Evolutionary conservation across 2,329 filamentous ascomycete genomes (phyloP).

Genomic region (Chaetoscypha palmicola): DNA sequence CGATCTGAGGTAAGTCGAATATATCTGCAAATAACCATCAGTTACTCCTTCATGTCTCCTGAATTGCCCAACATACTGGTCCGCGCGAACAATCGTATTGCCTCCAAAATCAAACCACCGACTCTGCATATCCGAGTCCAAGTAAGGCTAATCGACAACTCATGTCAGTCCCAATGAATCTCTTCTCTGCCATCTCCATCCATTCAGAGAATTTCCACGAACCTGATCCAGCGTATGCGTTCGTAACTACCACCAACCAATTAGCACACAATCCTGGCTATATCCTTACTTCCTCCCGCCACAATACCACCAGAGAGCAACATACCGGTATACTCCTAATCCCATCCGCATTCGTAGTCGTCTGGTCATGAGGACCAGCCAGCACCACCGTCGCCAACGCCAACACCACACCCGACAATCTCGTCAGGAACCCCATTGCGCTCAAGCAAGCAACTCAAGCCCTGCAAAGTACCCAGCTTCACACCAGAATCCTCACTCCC

Average conservation of each 20-base stretch:
- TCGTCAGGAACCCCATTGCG: slow-evolving; percentile 28
- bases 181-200: no score
- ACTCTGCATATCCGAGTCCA: slow-evolving; percentile 96
- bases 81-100: slow-evolving; percentile 75
- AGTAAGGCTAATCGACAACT: slow-evolving; percentile 66
- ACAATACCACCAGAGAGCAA: slow-evolving; percentile 11
- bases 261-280: no score
- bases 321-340: slow-evolving; percentile 60
- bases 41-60: slow-evolving; percentile 6
- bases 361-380: slow-evolving; percentile 28
- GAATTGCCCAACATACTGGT: slow-evolving; percentile 46
- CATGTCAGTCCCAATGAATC: neutral
- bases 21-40: slow-evolving; percentile 52
- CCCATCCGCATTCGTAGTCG: slow-evolving; percentile 35
- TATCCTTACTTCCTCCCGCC: no score
- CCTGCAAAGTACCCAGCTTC: slow-evolving; percentile 1
- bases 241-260: slow-evolving; percentile 57
- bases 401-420: slow-evolving; percentile 21
- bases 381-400: slow-evolving; percentile 31
- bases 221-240: slow-evolving; percentile 80
- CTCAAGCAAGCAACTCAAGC: neutral
- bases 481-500: slow-evolving; percentile 4
- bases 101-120: slow-evolving; percentile 99
- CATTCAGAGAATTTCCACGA: slow-evolving; percentile 31
- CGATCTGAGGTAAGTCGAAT: slow-evolving; percentile 87